Conservation (phyloP, 768 basidiomycete genomes). For the Hydnum rufescens region DNA sequence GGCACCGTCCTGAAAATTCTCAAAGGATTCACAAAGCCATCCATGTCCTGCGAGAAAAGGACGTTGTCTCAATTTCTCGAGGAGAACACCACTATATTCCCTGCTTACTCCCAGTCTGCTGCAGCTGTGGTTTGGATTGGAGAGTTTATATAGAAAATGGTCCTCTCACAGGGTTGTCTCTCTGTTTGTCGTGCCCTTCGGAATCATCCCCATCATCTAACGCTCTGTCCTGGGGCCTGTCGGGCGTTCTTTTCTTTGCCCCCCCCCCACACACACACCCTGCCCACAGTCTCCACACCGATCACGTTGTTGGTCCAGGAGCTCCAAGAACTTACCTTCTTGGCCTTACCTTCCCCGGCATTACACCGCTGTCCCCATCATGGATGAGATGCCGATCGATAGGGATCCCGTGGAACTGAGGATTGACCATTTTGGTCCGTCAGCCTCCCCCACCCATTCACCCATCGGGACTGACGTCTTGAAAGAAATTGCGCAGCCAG, state of each 20-base stretch:
- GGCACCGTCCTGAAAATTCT: not conserved
- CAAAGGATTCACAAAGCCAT: not conserved
- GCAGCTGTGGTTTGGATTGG: not conserved
- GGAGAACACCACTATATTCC: not conserved
- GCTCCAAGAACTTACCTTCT: not conserved
- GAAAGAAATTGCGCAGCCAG: too few relatives aligned
- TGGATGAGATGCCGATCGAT: not conserved
- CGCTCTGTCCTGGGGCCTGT: not conserved
- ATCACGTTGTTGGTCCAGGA: not conserved
- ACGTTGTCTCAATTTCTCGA: not conserved
- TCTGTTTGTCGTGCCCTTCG: not conserved
- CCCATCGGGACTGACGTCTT: too few relatives aligned
- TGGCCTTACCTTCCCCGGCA: not conserved
- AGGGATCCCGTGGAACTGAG: not conserved
- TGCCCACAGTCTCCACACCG: not conserved
- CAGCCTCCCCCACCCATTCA: not conserved
- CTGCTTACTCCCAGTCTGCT: not conserved
- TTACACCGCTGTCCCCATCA: not conserved
- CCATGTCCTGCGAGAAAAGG: conserved; percentile 1
- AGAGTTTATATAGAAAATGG: not conserved
- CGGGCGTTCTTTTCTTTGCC: not conserved
- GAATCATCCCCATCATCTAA: not conserved
- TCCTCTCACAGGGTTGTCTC: not conserved
- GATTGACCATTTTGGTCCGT: not conserved
- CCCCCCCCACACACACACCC: not conserved